Evolutionary conservation across 805 yeast species (phyloP).

Genomic region (Naumovozyma baii): DNA sequence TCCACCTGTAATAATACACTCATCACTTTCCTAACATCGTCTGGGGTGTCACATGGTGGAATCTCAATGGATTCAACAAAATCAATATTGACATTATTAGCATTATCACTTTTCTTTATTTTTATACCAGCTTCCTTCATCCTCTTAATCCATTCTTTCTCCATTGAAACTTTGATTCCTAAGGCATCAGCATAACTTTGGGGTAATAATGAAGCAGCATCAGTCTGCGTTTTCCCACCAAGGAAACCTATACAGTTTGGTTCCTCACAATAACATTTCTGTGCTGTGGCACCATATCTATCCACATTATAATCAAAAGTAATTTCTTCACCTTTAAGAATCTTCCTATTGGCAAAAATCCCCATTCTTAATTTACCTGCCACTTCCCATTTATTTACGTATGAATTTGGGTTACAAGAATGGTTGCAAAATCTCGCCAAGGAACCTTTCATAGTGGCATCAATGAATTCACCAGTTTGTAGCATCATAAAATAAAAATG

Average conservation of each 20-base stretch:
- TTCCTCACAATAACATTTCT: slow-evolving; percentile 90
- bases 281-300: slow-evolving; percentile 90
- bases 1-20: slow-evolving; percentile 71
- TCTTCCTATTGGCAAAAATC: slow-evolving; percentile 72
- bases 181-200: slow-evolving; percentile 77
- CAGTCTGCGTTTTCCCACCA: slow-evolving; percentile 97
- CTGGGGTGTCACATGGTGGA: slow-evolving; percentile 36
- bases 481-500: slow-evolving; percentile 96
- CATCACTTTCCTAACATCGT: slow-evolving; percentile 69
- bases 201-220: slow-evolving; percentile 75
- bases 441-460: slow-evolving; percentile 84
- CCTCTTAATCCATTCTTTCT: slow-evolving; percentile 59
- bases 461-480: slow-evolving; percentile 85
- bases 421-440: slow-evolving; percentile 90
- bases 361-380: slow-evolving; percentile 89
- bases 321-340: slow-evolving; percentile 73
- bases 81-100: slow-evolving; percentile 48
- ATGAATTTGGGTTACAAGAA: slow-evolving; percentile 90
- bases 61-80: slow-evolving; percentile 54
- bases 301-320: slow-evolving; percentile 83
- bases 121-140: slow-evolving; percentile 42
- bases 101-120: slow-evolving; percentile 34
- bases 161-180: slow-evolving; percentile 60
- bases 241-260: slow-evolving; percentile 83
- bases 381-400: slow-evolving; percentile 95